Base-by-base conservation (phyloP, 2,329 filamentous ascomycete genomes). In the Colletotrichum sojae region DNA sequence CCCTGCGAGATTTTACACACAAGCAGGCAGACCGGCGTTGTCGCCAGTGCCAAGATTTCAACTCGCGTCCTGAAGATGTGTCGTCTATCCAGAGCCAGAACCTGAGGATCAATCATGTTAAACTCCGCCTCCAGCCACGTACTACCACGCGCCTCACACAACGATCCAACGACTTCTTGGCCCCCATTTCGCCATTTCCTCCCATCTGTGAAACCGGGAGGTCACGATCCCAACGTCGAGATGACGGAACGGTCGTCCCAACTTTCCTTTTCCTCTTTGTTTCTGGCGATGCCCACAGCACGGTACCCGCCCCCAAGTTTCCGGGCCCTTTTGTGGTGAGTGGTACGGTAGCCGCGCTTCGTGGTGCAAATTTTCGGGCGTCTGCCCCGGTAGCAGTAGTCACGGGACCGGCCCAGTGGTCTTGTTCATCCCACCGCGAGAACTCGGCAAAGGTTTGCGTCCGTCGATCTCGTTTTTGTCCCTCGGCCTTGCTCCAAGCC, bases 291-390 rank as follows among this genome's bases (percentile, higher is more conserved):
- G 18, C 66, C 22, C 60, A 31, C 49, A n/a, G 46, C 31, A 51
- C 22, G 36, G 31, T 45, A 61, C 62, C 62, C 49, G 43, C 66
- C 66, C 54, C 66, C 66, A 46, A 60, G 55, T 55, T 69, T 40
- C 66, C 55, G 66, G 27, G 39, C 5, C 43, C 36, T 20, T 51
- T 52, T 55, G 52, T 53, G 13, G 18, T 54, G 25, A 25, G 43
- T 45, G 20, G 45, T 55, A 65, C 43, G 61, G 55, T 43, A 51
- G 43, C 49, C 61, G 66, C 49, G 61, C 54, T 46, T 31, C 48
- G 20, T 56, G 22, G 52, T 27, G 22, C 61, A 49, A 39, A 20
- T n/a, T 9, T 6, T 46, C 45, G 51, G 31, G 15, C 25, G 16
- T n/a, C 31, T 15, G 18, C 12, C 43, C 15, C 59, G 6, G 39